These are phyloP conservation scores for Rosa persica DNA, from an alignment of 306 rosid species.

Conservation along the genomic window DNA sequence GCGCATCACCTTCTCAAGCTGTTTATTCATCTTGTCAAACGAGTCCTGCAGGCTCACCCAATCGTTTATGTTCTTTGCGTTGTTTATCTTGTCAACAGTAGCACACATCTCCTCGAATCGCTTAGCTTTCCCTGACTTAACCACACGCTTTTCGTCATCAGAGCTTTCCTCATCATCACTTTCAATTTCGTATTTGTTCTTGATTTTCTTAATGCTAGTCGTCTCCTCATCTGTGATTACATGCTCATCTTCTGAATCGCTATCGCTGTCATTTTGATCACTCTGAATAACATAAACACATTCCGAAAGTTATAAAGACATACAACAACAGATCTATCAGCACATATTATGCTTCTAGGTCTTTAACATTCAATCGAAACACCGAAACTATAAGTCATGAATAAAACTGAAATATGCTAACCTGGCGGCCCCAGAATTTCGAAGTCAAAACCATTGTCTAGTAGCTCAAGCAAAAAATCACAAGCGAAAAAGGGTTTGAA, in stretches of 20 bases:
- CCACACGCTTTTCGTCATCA: conserved; percentile 57
- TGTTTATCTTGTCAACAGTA: conserved; percentile 73
- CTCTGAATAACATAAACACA: background rate
- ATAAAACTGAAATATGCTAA: background rate
- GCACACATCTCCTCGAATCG: conserved; percentile 67
- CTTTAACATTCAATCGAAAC: background rate
- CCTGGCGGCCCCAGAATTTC: background rate
- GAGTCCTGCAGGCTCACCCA: conserved; percentile 85
- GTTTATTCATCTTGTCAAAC: conserved; percentile 76
- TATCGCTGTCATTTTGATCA: conserved; percentile 24
- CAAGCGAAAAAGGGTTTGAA: background rate
- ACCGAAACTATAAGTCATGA: background rate
- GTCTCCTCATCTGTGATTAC: conserved; percentile 32
- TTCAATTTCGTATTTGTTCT: conserved; percentile 47
- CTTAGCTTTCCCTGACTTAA: conserved; percentile 65
- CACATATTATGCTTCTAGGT: background rate
- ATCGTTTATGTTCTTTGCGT: conserved; percentile 78
- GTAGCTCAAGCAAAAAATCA: background rate
- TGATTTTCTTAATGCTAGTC: conserved; percentile 4
- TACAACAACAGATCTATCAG: background rate
- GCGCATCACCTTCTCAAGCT: conserved; percentile 81
- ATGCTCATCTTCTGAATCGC: conserved; percentile 63
- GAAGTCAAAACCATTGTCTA: background rate
- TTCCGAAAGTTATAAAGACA: background rate
- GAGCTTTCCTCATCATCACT: conserved; percentile 37